phyloP scores from a whole-genome alignment of 495 filamentous ascomycete genomes.

The Penicillium canariense region DNA sequence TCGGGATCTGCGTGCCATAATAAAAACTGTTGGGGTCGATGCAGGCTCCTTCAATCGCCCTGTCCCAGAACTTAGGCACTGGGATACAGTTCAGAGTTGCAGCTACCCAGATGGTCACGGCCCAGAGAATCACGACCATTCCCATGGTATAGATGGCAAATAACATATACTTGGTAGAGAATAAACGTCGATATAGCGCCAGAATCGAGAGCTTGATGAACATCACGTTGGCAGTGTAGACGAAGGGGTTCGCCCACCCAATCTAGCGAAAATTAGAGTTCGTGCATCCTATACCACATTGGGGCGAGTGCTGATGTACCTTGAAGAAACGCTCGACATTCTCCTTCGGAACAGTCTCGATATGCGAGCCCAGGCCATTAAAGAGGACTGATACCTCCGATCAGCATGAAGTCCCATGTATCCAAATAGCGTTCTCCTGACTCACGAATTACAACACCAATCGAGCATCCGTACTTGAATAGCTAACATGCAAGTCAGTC shows the following conservation, averaged over 20 bases:
- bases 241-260: slow-evolving; percentile 30
- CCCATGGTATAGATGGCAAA: slow-evolving; percentile 26
- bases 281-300: not conserved
- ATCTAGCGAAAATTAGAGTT: slow-evolving; percentile 14
- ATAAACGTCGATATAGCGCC: slow-evolving; percentile 39
- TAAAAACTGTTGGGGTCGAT: slow-evolving; percentile 31
- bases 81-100: slow-evolving; percentile 36
- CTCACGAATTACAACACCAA: slow-evolving; percentile 29
- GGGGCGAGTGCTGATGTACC: slow-evolving; percentile 6
- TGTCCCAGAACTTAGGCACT: slow-evolving; percentile 32
- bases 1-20: slow-evolving; percentile 38
- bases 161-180: slow-evolving; percentile 28
- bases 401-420: not conserved
- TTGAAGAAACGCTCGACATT: slow-evolving; percentile 30
- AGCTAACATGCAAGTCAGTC: slow-evolving; percentile 13
- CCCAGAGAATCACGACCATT: slow-evolving; percentile 31
- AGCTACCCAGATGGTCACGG: slow-evolving; percentile 25
- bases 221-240: slow-evolving; percentile 29
- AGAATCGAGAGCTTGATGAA: slow-evolving; percentile 47
- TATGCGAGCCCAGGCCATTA: slow-evolving; percentile 36
- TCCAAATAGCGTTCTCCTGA: not conserved
- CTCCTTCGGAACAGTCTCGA: slow-evolving; percentile 29
- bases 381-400: slow-evolving; percentile 21
- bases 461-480: slow-evolving; percentile 38
- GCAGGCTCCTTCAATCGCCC: slow-evolving; percentile 25